Evolutionary conservation across 2,329 filamentous ascomycete species (phyloP).

Genomic region (Aspergillus eucalypticola): DNA sequence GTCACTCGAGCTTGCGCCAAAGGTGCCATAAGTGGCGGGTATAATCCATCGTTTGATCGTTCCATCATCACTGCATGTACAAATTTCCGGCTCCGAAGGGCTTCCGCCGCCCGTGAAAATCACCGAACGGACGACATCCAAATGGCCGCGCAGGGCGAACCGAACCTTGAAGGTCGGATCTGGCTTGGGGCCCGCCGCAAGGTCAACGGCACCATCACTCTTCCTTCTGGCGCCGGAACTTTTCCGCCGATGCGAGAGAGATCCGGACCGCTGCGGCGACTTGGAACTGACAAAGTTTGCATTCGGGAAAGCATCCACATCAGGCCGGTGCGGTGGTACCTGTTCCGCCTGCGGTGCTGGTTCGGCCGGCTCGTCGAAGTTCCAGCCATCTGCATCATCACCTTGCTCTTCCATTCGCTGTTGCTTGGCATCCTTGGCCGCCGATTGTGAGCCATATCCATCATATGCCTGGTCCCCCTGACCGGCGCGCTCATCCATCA

Average conservation of each 20-base stretch:
- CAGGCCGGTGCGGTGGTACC: slow-evolving; percentile 66
- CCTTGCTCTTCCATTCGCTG: slow-evolving; percentile 50
- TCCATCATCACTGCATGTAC: slow-evolving; percentile 92
- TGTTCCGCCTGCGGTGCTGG: slow-evolving; percentile 45
- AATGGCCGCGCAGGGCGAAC: slow-evolving; percentile 86
- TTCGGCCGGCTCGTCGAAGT: slow-evolving; percentile 79
- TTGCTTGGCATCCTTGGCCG: slow-evolving; percentile 43
- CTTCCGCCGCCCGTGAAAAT: slow-evolving; percentile 97
- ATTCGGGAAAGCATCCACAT: slow-evolving; percentile 83
- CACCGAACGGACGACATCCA: slow-evolving; percentile 90
- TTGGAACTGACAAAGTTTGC: slow-evolving; percentile 76
- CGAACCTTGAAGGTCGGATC: slow-evolving; percentile 89
- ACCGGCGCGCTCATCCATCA: slow-evolving; percentile 57
- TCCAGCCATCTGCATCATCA: slow-evolving; percentile 76
- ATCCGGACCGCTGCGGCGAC: slow-evolving; percentile 68
- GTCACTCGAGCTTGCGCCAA: slow-evolving; percentile 64
- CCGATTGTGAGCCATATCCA: slow-evolving; percentile 56
- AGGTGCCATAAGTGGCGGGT: slow-evolving; percentile 72
- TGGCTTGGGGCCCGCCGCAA: slow-evolving; percentile 52
- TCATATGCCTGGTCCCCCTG: slow-evolving; percentile 62
- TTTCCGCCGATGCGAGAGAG: slow-evolving; percentile 73
- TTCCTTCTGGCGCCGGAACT: slow-evolving; percentile 72
- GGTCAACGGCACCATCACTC: slow-evolving; percentile 66
- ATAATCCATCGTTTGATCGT: slow-evolving; percentile 97
- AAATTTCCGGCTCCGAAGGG: slow-evolving; percentile 93